Evolutionary conservation across 192 early-diverging fungal genomes (phyloP).

Genomic region (Backusella psychrophila): DNA sequence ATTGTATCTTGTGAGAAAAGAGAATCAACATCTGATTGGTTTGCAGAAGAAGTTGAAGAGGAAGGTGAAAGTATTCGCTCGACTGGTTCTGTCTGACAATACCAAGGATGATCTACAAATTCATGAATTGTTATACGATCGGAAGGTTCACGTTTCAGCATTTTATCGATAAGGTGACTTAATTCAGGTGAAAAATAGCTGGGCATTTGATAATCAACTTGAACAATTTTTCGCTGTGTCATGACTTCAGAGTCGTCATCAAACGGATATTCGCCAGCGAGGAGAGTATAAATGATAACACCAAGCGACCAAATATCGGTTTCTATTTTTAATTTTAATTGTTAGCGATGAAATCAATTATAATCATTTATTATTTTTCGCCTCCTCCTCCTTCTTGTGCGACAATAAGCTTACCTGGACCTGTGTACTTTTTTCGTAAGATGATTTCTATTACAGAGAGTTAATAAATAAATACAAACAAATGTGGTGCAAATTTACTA

Average conservation of each 20-base stretch:
- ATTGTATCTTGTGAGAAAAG: slow-evolving; percentile 13
- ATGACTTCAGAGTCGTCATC: slow-evolving; percentile 76
- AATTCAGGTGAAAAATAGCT: slow-evolving; percentile 55
- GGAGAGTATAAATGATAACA: slow-evolving; percentile 84
- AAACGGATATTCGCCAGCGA: slow-evolving; percentile 80
- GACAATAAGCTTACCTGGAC: slow-evolving; percentile 52
- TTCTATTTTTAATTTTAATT: slow-evolving; percentile 32
- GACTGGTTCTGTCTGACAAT: slow-evolving; percentile 19
- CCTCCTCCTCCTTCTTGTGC: not conserved
- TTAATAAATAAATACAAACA: not conserved
- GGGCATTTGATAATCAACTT: slow-evolving; percentile 73
- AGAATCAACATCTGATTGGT: slow-evolving; percentile 21
- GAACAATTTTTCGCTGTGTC: slow-evolving; percentile 68
- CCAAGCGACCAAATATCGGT: slow-evolving; percentile 97
- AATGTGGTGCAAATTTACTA: not conserved
- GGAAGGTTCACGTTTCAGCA: slow-evolving; percentile 65
- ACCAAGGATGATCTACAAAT: slow-evolving; percentile 70
- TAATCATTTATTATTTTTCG: not conserved
- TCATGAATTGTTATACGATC: slow-evolving; percentile 62
- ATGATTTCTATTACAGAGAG: slow-evolving; percentile 60
- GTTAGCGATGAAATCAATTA: not conserved
- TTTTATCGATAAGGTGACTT: slow-evolving; percentile 59
- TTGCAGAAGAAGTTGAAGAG: slow-evolving; percentile 11
- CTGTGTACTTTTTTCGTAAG: slow-evolving; percentile 71
- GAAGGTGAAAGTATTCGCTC: slow-evolving; percentile 28